Base-by-base conservation (phyloP, 2,329 filamentous ascomycete genomes). In the Helotiales sp. region DNA sequence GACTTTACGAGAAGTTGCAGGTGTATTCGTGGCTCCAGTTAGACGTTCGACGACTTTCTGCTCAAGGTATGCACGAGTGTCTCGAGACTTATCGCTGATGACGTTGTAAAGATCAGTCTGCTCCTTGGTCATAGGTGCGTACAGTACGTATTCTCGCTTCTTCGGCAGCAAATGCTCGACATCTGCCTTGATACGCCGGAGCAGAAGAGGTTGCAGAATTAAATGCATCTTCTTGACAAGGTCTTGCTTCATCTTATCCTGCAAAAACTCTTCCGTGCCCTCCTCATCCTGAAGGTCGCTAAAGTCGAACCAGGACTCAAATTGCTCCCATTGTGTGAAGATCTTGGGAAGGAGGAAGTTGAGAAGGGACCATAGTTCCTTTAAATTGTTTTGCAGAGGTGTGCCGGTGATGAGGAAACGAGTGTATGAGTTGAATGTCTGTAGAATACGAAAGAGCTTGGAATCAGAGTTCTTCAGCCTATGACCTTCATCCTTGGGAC, bases 401-500 rank as follows among this genome's bases (percentile, higher is more conserved):
- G 95, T 99, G 8, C 95, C 95, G 0, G 95, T 98, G 31, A 99
- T 96, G 1, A 99, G 81, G 0, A 99, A 81, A 55, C 95, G 84
- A 38, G 96, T 97, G 0, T 93, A 91, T 0, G 93, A 98, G 24
- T 88, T 87, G 69, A 98, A 98, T 0, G 89, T 88, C 63, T 95
- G 86, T 0, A 99, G 77, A 64, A 96, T 91, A 48, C 91, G 88
- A 62, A 98, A 96, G 0, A 99, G 79, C 57, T 91, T 90, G 29
- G 93, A 96, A 50, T 98, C 93, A 62, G 96, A 88, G 63, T 99
- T 99, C 77, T 99, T 99, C 81, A 99, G 87, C 1, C 95, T 88
- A 71, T 99, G 95, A 0, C 95, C 95, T 75, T 99, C 95, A 66
- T 99, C 93, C 86, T 90, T 33, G 9, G 44, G 12, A 8, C 5